Percentiles rank a stretch among this genome's conserved stretches.
phyloP scores from a whole-genome alignment of 2,329 filamentous ascomycete species.

The Sphaerostilbella broomeana region DNA sequence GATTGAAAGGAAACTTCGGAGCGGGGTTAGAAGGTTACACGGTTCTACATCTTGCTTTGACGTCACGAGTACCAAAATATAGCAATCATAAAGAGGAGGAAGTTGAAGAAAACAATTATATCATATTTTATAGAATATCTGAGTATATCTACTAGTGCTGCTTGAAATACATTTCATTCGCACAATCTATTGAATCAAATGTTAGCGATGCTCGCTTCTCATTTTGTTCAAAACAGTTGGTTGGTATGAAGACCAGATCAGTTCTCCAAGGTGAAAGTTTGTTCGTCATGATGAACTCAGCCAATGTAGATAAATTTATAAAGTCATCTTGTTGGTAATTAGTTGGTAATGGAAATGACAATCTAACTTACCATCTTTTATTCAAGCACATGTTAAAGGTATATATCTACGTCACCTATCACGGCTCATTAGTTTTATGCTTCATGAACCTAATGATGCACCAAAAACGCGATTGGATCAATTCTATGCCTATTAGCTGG shows the following conservation, averaged over 20 bases:
- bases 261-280: slow-evolving; percentile 57
- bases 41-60: neutral
- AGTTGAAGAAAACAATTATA: neutral
- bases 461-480: too few relatives aligned
- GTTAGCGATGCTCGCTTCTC: neutral
- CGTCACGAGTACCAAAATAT: neutral
- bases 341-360: slow-evolving; percentile 4
- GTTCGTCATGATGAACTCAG: slow-evolving; percentile 53
- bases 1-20: too few relatives aligned
- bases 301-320: slow-evolving; percentile 38
- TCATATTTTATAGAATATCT: neutral
- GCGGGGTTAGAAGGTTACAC: neutral
- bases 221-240: slow-evolving; percentile 1
- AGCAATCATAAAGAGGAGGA: neutral
- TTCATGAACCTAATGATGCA: neutral
- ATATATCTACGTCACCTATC: neutral
- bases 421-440: slow-evolving; percentile 6
- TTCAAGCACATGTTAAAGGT: neutral
- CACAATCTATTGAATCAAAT: neutral
- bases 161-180: neutral
- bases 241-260: slow-evolving; percentile 33
- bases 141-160: neutral
- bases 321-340: slow-evolving; percentile 46
- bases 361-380: slow-evolving; percentile 13
- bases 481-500: too few relatives aligned